Conservation (phyloP, 306 rosid genomes). For the Castanea sativa region DNA sequence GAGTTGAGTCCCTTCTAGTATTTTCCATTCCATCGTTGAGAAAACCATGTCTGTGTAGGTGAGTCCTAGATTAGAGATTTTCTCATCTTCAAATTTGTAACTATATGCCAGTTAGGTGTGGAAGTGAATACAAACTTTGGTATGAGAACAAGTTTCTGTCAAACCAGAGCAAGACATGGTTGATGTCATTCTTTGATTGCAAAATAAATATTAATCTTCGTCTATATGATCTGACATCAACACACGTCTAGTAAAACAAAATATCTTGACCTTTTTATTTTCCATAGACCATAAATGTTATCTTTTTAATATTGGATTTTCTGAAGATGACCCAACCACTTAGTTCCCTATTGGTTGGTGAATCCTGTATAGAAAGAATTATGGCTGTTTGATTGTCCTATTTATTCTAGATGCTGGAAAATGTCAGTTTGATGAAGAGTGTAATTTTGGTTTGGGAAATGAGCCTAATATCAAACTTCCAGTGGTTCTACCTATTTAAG, state of each 20-base stretch:
- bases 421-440: neutral
- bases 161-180: neutral
- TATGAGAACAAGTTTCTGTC: neutral
- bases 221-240: neutral
- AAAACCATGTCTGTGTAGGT: neutral
- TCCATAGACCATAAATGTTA: neutral
- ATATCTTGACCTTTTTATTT: neutral
- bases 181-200: neutral
- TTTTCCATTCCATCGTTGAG: neutral
- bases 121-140: neutral
- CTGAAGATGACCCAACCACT: neutral
- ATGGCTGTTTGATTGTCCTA: neutral
- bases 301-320: neutral
- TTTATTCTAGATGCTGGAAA: neutral
- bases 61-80: neutral
- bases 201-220: neutral
- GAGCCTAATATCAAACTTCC: neutral
- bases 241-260: no score
- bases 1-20: neutral
- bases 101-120: neutral
- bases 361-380: neutral
- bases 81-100: neutral
- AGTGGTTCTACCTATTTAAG: neutral
- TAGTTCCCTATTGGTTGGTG: neutral
- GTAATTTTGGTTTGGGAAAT: neutral